Base-by-base conservation (phyloP, 2,329 filamentous ascomycete species). In the Cryphonectria japonica region DNA sequence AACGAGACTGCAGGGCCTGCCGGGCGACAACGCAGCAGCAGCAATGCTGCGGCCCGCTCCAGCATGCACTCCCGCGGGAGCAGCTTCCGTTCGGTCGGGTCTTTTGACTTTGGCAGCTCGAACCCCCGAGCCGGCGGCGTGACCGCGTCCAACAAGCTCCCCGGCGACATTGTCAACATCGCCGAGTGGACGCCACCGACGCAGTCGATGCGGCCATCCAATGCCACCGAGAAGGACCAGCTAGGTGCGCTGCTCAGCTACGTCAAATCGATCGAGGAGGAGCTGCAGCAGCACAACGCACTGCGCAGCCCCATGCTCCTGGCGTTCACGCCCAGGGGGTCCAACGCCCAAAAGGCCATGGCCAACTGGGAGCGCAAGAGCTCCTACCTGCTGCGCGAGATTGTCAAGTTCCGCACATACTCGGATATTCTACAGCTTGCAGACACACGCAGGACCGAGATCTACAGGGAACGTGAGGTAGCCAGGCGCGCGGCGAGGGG, bases 291-390 rank as follows among this genome's bases (percentile, higher is more conserved):
- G 73, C 96, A 99, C 82, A 98, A 98, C 78, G 92, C 95, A 78
- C 85, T 98, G 74, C 91, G 96, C 75, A 90, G 90, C 70, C 91
- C 94, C 2, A 96, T 98, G 92, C 87, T 95, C 69, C 86, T 97
- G 69, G 94, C 96, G 11, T 98, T 97, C 79, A 94, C 93, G 19
- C 92, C 94, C 3, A 89, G 94, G 41, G 92, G 95, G 73, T 87
- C 89, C 52, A 98, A 98, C 77, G 88, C 91, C 22, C 85, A 84
- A 73, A 95, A 92, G 81, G 94, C 95, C 22, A 95, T 98, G 92
- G 87, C 91, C 29, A 99, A 99, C 81, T 99, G 96, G 95, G 95
- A 99, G 84, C 91, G 92, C 78, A 98, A 98, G 84, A 97, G 93
- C 69, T 91, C 93, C 41, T 97, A 98, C 79, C 83, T 99, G 57